Base-by-base conservation (phyloP, 352 stramenopile genomes). In the Globisporangium carolinianum region DNA sequence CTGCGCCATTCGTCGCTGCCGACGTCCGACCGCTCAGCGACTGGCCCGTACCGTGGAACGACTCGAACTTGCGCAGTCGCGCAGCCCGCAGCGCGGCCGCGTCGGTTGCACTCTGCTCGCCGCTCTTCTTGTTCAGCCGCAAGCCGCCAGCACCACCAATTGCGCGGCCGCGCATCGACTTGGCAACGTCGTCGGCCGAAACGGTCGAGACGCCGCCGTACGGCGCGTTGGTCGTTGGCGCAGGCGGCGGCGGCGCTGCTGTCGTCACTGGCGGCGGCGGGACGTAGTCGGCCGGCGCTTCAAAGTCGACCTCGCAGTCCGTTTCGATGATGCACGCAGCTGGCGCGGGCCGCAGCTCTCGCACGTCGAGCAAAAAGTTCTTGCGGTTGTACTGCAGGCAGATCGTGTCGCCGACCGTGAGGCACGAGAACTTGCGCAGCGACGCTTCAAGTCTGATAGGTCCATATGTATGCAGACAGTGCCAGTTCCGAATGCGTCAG, bases 281-380 rank as follows among this genome's bases (percentile, higher is more conserved):
- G 4, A 88, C 74, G 50, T 95, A 95, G 60, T 93, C 86, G 0
- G 79, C 76, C 3, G 97, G 97, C 3, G 96, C 84, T 68, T 99
- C 97, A 71, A 99, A 99, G 72, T 99, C 97, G 6, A 99, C 94
- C 69, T 99, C 97, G 61, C 96, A 98, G 73, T 99, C 97, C 2
- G 97, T 99, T 79, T 99, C 97, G 58, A 99, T 98, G 67, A 99
- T 99, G 66, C 95, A 99, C 6, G 94, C 96, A 11, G 97, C 97
- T 57, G 97, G 89, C 35, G 92, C 68, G 0, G 97, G 97, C 62
- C 96, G 84, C 3, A 99, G 84, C 74, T 99, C 96, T 24, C 97
- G 93, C n/a, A 99, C 87, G 61, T 98, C 94, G 63, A 99, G 83
- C 74, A 99, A 87, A 69, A 98, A 99, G 64, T 98, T 98, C 65